Conservation (phyloP, 305 asterid species). For the Fraxinus latifolia region DNA sequence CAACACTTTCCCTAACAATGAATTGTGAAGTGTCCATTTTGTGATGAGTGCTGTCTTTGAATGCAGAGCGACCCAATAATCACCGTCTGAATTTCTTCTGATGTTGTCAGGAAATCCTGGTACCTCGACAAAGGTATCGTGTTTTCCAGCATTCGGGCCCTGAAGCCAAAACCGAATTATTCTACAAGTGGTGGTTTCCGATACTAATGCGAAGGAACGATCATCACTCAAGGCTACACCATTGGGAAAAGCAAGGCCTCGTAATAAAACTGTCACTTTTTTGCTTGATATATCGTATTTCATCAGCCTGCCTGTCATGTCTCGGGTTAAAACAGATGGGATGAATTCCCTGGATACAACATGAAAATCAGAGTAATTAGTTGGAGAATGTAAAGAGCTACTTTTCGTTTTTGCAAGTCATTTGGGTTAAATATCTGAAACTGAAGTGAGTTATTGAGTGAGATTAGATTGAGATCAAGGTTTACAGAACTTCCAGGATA, state of each 20-base stretch:
- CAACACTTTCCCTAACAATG: conserved; percentile 42
- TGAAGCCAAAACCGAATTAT: conserved; percentile 53
- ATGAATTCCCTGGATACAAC: conserved; percentile 49
- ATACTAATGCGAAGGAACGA: conserved; percentile 43
- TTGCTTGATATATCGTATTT: conserved; percentile 46
- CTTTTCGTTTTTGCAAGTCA: neutral
- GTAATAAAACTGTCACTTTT: conserved; percentile 44
- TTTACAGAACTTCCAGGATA: neutral
- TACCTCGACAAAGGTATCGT: conserved; percentile 40
- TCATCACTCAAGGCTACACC: conserved; percentile 76
- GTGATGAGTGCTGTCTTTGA: conserved; percentile 36
- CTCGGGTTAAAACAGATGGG: conserved; percentile 36
- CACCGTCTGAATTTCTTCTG: conserved; percentile 55
- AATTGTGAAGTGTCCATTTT: conserved; percentile 30
- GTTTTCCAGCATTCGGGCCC: conserved; percentile 54
- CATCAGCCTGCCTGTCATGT: conserved; percentile 66
- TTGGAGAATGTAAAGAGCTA: neutral
- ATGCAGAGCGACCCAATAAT: conserved; percentile 77
- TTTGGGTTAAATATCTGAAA: neutral
- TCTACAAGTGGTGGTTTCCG: conserved; percentile 46
- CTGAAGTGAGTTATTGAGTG: neutral
- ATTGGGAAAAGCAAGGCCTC: conserved; percentile 59
- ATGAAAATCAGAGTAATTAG: conserved; percentile 6
- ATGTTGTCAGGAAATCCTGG: conserved; percentile 76
- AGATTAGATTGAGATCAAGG: neutral